These are phyloP conservation scores for Trichoderma sp. DNA, from an alignment of 2,329 filamentous ascomycete species.

Conservation along the genomic window DNA sequence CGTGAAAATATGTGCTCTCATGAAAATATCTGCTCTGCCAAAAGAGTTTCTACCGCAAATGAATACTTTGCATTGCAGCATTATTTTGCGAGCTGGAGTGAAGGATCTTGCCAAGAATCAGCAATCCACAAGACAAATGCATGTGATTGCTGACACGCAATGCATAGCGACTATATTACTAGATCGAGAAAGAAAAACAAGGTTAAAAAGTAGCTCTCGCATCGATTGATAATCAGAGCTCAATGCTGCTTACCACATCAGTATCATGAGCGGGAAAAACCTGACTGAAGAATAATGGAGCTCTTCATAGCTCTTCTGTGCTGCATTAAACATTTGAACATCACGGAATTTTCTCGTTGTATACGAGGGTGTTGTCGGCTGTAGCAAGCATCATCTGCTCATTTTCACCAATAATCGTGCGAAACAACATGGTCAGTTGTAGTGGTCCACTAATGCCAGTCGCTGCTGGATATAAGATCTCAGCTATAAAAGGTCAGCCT, in stretches of 20 bases:
- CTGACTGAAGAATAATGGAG: neutral
- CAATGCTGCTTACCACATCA: neutral
- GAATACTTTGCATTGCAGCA: neutral
- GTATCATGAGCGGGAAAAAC: neutral
- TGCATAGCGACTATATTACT: neutral
- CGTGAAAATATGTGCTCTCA: no score
- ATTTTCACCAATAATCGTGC: neutral
- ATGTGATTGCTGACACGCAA: neutral
- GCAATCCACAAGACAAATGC: neutral
- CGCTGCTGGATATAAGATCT: neutral
- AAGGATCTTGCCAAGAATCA: neutral
- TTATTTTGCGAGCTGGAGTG: neutral
- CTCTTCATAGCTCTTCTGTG: neutral
- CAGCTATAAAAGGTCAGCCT: no score
- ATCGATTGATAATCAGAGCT: neutral
- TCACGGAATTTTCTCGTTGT: neutral
- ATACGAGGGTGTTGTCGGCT: neutral
- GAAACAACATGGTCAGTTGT: neutral
- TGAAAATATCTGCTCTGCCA: neutral
- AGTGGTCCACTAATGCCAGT: neutral
- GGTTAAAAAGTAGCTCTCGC: neutral
- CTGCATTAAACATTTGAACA: neutral
- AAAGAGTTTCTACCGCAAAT: neutral
- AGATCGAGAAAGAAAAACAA: neutral
- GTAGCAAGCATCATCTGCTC: neutral